These are phyloP conservation scores for Coemansia javaensis DNA, from an alignment of 192 early-diverging fungal species.

Conservation along the genomic window DNA sequence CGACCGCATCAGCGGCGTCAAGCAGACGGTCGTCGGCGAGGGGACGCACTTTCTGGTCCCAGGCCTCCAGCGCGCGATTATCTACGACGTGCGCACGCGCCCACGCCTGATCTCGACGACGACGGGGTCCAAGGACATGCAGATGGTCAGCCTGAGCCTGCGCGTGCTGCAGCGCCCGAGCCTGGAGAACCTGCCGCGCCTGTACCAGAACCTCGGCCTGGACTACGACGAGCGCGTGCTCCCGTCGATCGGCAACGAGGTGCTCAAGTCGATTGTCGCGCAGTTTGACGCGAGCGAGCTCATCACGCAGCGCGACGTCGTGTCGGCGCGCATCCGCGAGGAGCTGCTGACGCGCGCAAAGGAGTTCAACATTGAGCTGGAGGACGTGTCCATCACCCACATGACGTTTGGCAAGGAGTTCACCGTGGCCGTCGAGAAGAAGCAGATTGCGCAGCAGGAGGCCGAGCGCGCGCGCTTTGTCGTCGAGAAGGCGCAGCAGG, in stretches of 20 bases:
- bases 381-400: slow-evolving; percentile 98
- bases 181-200: slow-evolving; percentile 63
- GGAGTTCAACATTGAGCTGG: slow-evolving; percentile 94
- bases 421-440: slow-evolving; percentile 96
- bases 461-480: slow-evolving; percentile 98
- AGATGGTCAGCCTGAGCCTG: slow-evolving; percentile 91
- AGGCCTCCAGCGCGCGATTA: slow-evolving; percentile 88
- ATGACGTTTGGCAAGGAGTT: slow-evolving; percentile 99
- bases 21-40: slow-evolving; percentile 72
- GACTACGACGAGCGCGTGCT: slow-evolving; percentile 98
- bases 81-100: slow-evolving; percentile 89
- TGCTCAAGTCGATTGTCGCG: slow-evolving; percentile 95
- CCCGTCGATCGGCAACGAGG: slow-evolving; percentile 98
- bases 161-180: slow-evolving; percentile 89
- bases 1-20: slow-evolving; percentile 90
- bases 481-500: slow-evolving; percentile 98
- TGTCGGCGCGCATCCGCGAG: slow-evolving; percentile 87
- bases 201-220: slow-evolving; percentile 87
- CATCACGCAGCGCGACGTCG: slow-evolving; percentile 95
- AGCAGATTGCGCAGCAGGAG: slow-evolving; percentile 99
- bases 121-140: slow-evolving; percentile 99
- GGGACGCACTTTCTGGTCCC: slow-evolving; percentile 98
- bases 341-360: slow-evolving; percentile 87
- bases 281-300: slow-evolving; percentile 98
- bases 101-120: slow-evolving; percentile 97